phyloP scores from a whole-genome alignment of 371 early-diverging fungal species.

The Entomophthora muscae region DNA sequence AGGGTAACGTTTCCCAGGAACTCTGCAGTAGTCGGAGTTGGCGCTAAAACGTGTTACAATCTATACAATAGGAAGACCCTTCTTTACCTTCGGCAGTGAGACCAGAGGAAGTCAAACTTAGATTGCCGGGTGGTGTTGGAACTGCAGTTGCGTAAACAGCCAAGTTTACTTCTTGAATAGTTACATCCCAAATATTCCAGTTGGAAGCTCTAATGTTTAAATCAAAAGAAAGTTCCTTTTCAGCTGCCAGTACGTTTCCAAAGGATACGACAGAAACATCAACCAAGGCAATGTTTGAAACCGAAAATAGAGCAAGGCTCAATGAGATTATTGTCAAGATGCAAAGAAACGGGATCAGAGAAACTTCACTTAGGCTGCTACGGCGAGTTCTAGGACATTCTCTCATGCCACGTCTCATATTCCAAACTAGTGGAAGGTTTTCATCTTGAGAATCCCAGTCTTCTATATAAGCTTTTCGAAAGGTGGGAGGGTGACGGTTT shows the following conservation, averaged over 20 bases:
- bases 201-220: not conserved
- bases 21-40: not conserved
- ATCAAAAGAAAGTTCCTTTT: constrained; percentile 5
- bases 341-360: not conserved
- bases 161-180: not conserved
- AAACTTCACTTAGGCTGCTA: not conserved
- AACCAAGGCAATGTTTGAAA: constrained; percentile 5
- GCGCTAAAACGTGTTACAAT: not conserved
- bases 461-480: not conserved
- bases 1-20: not conserved
- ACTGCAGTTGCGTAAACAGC: not conserved
- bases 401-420: not conserved
- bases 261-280: not conserved
- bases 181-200: constrained; percentile 7
- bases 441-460: constrained; percentile 8
- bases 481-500: not conserved
- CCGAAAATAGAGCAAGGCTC: not conserved
- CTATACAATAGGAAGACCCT: not conserved
- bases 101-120: not conserved
- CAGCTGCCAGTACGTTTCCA: not conserved
- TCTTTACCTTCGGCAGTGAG: not conserved
- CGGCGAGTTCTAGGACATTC: not conserved
- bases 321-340: not conserved
- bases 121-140: not conserved
- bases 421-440: not conserved